Evolutionary conservation across 352 stramenopile genomes (phyloP), one percentile per base, ranked within the genome.

Genomic region (Blastocystis sp.): DNA sequence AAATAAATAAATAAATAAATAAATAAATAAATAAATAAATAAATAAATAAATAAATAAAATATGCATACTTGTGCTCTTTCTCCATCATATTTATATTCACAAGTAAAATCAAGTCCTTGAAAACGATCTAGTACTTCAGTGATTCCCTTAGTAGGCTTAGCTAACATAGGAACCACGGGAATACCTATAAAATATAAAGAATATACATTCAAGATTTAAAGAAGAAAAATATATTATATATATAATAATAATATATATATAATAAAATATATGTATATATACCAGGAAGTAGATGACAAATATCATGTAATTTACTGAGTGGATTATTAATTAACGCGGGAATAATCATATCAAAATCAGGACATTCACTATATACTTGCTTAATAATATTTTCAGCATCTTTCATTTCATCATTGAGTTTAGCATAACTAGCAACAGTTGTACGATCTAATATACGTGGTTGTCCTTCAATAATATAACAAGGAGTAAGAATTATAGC

Each of bases 61-160:
- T 16, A 41, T 33, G 4, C 36, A 19, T 23, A 84, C 65, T 69
- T 98, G 91, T 2, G 88, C 86, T 37, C 91, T 77, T 70, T 98
- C 90, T 28, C 91, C 92, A 67, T 99, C 91, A 70, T 98, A 99
- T 73, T 98, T 98, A 80, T 93, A 97, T 70, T 98, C 91, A 67
- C 85, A 96, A 2, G 88, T 96, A 69, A 98, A 95, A 28, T 77
- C 73, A 68, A 82, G 77, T 24, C 83, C 86, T 67, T 93, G 77
- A 46, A 98, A 84, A 4, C 91, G 80, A 55, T 94, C 88, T 36
- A 95, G 81, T 6, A 98, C 89, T 75, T 96, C 93, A 18, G 79
- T 77, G 47, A 90, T 77, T 7, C 79, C 77, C 67, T 96, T 97
- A 0, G 84, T 91, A 0, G 92, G 89, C 48, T 95, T 94, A 32